Evolutionary conservation across 805 yeast species (phyloP).

Genomic region (Metschnikowia shivogae): DNA sequence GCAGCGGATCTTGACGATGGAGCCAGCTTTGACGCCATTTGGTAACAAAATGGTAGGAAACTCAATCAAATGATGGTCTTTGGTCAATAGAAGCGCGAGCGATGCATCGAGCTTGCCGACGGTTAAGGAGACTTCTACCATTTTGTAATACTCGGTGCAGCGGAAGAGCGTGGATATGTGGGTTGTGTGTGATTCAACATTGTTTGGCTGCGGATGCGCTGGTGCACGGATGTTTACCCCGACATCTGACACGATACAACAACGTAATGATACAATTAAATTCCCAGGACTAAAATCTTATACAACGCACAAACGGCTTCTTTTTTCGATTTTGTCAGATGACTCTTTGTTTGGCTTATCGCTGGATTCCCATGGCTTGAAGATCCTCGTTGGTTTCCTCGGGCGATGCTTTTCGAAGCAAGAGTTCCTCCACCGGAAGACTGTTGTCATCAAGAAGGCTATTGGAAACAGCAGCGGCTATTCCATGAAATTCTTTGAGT

Average conservation of each 20-base stretch:
- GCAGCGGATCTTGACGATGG: slow-evolving; percentile 81
- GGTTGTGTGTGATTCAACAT: not conserved
- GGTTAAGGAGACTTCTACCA: slow-evolving; percentile 89
- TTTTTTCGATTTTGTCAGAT: no score
- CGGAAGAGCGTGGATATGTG: not conserved
- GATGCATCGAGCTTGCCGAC: slow-evolving; percentile 97
- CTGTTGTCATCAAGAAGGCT: slow-evolving; percentile 24
- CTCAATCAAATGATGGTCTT: slow-evolving; percentile 91
- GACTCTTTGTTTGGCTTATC: not conserved
- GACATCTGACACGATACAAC: no score
- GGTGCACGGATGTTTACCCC: slow-evolving; percentile 7
- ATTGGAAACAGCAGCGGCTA: slow-evolving; percentile 71
- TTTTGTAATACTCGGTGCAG: slow-evolving; percentile 18
- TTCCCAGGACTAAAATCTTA: no score
- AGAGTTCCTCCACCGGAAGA: slow-evolving; percentile 27
- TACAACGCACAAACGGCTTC: no score
- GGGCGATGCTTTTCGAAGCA: slow-evolving; percentile 55
- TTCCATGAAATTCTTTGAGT: slow-evolving; percentile 60
- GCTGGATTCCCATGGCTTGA: slow-evolving; percentile 51
- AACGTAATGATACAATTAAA: no score
- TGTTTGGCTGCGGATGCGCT: not conserved
- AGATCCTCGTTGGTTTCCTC: slow-evolving; percentile 78
- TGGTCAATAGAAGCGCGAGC: slow-evolving; percentile 81
- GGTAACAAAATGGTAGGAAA: slow-evolving; percentile 95
- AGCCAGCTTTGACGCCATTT: slow-evolving; percentile 86